phyloP scores from a whole-genome alignment of 805 yeast genomes.

The Zygosaccharomyces pseudorouxii region DNA sequence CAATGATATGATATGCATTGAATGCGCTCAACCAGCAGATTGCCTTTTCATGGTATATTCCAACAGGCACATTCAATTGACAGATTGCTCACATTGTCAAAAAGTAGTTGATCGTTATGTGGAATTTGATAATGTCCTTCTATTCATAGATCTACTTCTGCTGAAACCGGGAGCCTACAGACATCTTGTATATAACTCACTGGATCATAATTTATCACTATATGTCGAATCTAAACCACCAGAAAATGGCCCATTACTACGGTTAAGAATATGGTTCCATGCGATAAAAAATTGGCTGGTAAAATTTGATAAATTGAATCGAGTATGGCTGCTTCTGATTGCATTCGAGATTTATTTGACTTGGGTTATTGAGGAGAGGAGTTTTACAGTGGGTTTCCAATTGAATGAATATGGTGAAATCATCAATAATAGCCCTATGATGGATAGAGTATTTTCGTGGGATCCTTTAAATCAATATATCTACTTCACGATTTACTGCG shows the following conservation, averaged over 20 bases:
- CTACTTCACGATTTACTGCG: slow-evolving; percentile 50
- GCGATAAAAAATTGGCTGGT: slow-evolving; percentile 20
- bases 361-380: slow-evolving; percentile 87
- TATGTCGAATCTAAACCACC: slow-evolving; percentile 10
- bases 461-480: slow-evolving; percentile 48
- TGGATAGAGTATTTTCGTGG: slow-evolving; percentile 33
- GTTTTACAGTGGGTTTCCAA: slow-evolving; percentile 20
- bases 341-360: slow-evolving; percentile 84
- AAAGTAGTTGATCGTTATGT: slow-evolving; percentile 83
- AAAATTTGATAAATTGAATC: slow-evolving; percentile 30
- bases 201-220: slow-evolving; percentile 28
- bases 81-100: slow-evolving; percentile 69
- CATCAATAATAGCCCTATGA: slow-evolving; percentile 15
- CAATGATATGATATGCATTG: slow-evolving; percentile 74
- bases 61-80: slow-evolving; percentile 70
- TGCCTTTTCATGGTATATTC: slow-evolving; percentile 69
- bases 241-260: neutral
- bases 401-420: neutral
- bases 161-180: slow-evolving; percentile 84
- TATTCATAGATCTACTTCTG: slow-evolving; percentile 77
- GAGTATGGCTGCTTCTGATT: slow-evolving; percentile 58
- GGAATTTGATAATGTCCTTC: slow-evolving; percentile 79
- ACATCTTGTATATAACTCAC: slow-evolving; percentile 75
- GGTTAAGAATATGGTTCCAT: slow-evolving; percentile 7
- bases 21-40: slow-evolving; percentile 65